Percentiles rank a stretch among this genome's conserved stretches.
These are phyloP conservation scores for Mycocentrospora acerina DNA, from an alignment of 2,329 filamentous ascomycete genomes.

Conservation along the genomic window DNA sequence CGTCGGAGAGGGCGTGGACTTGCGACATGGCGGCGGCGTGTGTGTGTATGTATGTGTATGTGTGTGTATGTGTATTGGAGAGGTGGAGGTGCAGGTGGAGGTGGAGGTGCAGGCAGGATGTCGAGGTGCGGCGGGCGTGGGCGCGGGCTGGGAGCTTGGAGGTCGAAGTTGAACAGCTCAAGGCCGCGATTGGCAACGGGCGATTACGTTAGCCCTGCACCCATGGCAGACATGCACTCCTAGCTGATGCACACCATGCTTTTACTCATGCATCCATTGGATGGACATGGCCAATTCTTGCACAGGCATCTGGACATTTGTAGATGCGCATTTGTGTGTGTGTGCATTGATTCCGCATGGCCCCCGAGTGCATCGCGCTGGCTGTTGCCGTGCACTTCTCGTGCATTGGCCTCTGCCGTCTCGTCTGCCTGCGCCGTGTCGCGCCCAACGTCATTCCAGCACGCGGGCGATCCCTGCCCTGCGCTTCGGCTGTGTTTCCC, in stretches of 20 bases:
- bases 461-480: constrained; percentile 32
- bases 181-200: constrained; percentile 24
- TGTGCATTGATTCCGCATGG: too few species aligned
- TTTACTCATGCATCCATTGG: too few species aligned
- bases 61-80: too few species aligned
- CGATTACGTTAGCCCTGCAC: background rate
- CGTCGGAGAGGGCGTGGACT: constrained; percentile 92
- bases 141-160: constrained; percentile 29
- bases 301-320: too few species aligned
- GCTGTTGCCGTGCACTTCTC: too few species aligned
- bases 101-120: constrained; percentile 6
- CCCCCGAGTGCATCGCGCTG: too few species aligned
- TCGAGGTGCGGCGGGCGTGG: constrained; percentile 13
- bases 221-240: background rate
- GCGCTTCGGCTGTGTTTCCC: constrained; percentile 25
- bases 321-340: too few species aligned
- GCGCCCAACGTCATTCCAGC: constrained; percentile 30
- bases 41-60: too few species aligned
- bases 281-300: too few species aligned
- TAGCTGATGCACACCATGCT: background rate
- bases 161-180: constrained; percentile 26
- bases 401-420: constrained; percentile 1
- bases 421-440: constrained; percentile 1
- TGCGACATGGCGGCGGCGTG: constrained; percentile 78
- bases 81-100: constrained; percentile 4